These are phyloP conservation scores for Podila verticillata DNA, from an alignment of 192 early-diverging fungal genomes.

Conservation along the genomic window DNA sequence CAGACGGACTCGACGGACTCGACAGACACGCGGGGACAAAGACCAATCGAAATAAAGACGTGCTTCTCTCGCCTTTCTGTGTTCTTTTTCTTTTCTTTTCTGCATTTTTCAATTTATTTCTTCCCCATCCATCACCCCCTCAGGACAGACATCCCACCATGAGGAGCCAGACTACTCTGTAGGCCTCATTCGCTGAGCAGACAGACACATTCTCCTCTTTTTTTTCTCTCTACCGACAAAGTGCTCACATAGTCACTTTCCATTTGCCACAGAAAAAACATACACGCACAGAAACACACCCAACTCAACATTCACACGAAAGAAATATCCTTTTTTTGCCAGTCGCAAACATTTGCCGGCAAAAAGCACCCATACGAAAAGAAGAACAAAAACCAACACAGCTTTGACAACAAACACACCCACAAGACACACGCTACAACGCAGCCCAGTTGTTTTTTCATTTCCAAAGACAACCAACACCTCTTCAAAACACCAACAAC, in stretches of 20 bases:
- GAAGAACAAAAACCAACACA: not conserved
- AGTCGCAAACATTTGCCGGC: not conserved
- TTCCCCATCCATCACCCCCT: no score
- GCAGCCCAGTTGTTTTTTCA: not conserved
- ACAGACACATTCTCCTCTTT: not conserved
- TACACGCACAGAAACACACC: not conserved
- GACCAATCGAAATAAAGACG: not conserved
- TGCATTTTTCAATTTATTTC: not conserved
- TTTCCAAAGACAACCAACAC: not conserved
- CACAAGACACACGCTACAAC: no score
- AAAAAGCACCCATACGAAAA: slow-evolving; percentile 3
- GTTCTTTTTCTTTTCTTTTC: not conserved
- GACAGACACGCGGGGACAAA: no score
- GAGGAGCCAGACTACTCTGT: no score
- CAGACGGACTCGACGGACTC: no score
- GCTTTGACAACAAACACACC: not conserved
- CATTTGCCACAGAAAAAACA: not conserved
- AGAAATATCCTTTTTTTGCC: not conserved
- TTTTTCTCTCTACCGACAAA: not conserved
- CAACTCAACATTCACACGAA: not conserved
- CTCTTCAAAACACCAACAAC: no score
- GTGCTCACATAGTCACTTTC: not conserved
- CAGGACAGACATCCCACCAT: not conserved
- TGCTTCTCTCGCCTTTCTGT: slow-evolving; percentile 12
- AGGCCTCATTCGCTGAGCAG: no score